Base-by-base conservation (phyloP, 2,329 filamentous ascomycete genomes). In the Huntiella savannae region DNA sequence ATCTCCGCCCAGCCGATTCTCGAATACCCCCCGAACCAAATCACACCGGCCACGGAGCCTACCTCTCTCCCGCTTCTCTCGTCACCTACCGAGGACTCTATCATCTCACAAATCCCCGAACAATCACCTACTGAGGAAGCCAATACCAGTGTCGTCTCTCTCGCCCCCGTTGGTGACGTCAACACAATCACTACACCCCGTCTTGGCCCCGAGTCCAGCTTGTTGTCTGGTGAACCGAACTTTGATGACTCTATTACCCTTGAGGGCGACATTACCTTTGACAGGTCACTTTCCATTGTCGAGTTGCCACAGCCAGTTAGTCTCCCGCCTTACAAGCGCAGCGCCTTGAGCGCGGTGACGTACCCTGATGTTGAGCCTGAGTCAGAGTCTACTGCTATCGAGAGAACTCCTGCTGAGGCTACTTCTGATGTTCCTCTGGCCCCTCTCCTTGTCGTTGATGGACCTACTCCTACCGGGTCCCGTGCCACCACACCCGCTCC, bases 281-380 rank as follows among this genome's bases (percentile, higher is more conserved):
- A 44, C 28, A 33, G 40, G 3, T 40, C 44, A 5, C n/a, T 37
- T 11, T 50, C 46, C 4, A 51, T 55, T 54, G 37, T 50, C 50
- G 47, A 46, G n/a, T 13, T 44, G 33, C 48, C 46, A 13, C 15
- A 19, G 10, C 42, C 42, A 13, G 8, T 35, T 15, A 16, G 16
- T 7, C 22, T 28, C 22, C 22, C 22, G 22, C 5, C 22, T 2
- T 8, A 7, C 7, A 28, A 28, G n/a, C 32, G 13, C 16, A 43
- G 40, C 16, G 12, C 1, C 6, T 17, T 34, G 22, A 48, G 16
- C 19, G 46, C 40, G 28, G 15, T 43, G n/a, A 35, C 34, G n/a
- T 28, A 5, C 5, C 10, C 45, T 17, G 17, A 17, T 17, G 17
- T 17, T 17, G 17, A 17, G 3, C 17, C 17, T 1, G 40, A 37